These are phyloP conservation scores for Saccharata proteae DNA, from an alignment of 2,329 filamentous ascomycete genomes.

Conservation along the genomic window DNA sequence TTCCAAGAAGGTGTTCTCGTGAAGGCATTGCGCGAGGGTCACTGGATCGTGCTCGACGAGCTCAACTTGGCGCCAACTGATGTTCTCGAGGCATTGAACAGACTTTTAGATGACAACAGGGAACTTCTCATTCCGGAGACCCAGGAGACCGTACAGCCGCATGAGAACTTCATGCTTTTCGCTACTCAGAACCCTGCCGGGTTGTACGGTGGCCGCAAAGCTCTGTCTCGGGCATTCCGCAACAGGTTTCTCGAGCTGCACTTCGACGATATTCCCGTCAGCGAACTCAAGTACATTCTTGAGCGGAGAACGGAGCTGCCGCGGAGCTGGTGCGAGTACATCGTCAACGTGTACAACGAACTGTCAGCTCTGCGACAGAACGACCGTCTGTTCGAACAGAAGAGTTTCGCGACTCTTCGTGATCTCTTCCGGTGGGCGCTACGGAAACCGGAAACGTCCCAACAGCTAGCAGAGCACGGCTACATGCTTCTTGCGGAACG, in stretches of 20 bases:
- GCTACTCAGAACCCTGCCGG: conserved; percentile 96
- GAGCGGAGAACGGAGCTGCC: conserved; percentile 81
- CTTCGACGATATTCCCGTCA: conserved; percentile 94
- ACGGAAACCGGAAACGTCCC: conserved; percentile 68
- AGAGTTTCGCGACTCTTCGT: conserved; percentile 90
- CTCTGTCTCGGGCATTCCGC: conserved; percentile 84
- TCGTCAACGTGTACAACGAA: conserved; percentile 89
- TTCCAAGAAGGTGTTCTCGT: conserved; percentile 94
- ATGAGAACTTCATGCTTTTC: conserved; percentile 94
- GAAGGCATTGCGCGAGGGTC: conserved; percentile 78
- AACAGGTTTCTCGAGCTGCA: conserved; percentile 96
- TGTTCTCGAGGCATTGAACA: conserved; percentile 90
- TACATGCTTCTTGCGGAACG: conserved; percentile 95
- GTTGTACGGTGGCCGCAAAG: conserved; percentile 87
- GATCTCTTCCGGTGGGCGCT: conserved; percentile 95
- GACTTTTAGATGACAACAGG: conserved; percentile 88
- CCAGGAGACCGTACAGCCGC: conserved; percentile 82
- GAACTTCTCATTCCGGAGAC: conserved; percentile 95
- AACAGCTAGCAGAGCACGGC: conserved; percentile 81
- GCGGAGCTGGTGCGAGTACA: conserved; percentile 79
- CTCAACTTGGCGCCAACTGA: conserved; percentile 94
- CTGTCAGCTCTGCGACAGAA: conserved; percentile 83
- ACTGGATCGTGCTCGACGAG: conserved; percentile 98
- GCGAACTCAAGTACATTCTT: conserved; percentile 83
- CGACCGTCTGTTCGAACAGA: conserved; percentile 86